A percentile compares a stretch with the other conserved stretches of the same genome.
Conservation (phyloP, 768 basidiomycete species). For the Chalciporus chontae region DNA sequence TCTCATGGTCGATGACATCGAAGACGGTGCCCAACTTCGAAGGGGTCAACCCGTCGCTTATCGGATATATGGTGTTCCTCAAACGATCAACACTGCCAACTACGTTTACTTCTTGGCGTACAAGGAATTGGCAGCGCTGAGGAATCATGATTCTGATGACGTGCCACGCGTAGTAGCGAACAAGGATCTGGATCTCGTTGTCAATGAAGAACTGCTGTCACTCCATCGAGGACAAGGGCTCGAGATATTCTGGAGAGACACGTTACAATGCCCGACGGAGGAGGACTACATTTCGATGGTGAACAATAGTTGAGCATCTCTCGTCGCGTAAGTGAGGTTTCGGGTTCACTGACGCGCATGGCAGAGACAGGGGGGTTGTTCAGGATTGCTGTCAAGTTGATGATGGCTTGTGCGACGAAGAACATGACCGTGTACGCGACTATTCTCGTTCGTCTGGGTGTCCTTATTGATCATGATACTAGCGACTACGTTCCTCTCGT, state of each 20-base stretch:
- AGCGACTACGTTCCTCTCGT: constrained; percentile 92
- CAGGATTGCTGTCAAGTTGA: constrained; percentile 87
- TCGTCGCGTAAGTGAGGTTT: constrained; percentile 60
- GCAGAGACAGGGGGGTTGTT: constrained; percentile 94
- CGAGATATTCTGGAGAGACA: constrained; percentile 93
- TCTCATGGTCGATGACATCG: constrained; percentile 93
- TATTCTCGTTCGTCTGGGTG: neutral
- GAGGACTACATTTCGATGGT: constrained; percentile 96
- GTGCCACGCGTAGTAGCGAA: constrained; percentile 50
- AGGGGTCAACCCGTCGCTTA: constrained; percentile 87
- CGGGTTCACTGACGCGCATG: constrained; percentile 5
- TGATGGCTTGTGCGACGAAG: constrained; percentile 85
- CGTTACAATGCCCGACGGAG: constrained; percentile 86
- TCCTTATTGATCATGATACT: neutral
- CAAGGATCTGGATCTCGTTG: constrained; percentile 59
- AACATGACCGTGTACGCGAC: constrained; percentile 53
- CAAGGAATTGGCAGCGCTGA: constrained; percentile 55
- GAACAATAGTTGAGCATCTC: constrained; percentile 70
- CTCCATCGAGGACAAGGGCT: constrained; percentile 94
- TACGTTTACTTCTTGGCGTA: constrained; percentile 96
- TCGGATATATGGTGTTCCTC: constrained; percentile 94
- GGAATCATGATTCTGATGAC: constrained; percentile 1
- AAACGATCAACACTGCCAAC: constrained; percentile 96
- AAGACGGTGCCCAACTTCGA: constrained; percentile 84
- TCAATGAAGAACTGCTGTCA: constrained; percentile 61